Base-by-base conservation (phyloP, 306 rosid genomes). In the Trifolium subterraneum region DNA sequence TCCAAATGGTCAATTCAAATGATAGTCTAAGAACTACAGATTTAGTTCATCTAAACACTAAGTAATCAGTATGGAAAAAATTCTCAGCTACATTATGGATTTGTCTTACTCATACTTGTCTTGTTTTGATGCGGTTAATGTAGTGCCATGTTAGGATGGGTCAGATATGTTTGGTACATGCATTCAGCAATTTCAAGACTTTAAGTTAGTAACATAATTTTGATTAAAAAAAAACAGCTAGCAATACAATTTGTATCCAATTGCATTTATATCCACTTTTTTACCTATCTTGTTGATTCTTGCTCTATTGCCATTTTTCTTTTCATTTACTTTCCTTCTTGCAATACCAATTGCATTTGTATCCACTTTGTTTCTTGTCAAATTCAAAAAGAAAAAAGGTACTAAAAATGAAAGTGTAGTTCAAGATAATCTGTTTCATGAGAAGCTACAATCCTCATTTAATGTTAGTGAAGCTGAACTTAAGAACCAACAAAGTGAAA, bases 141-240 rank as follows among this genome's bases (percentile, higher is more conserved):
- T 35, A 64, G 70, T 81, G 80, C 33, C 85, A 79, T 74, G 83
- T 65, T 86, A 75, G 76, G 76, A 27, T 50, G 75, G 54, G 51
- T 62, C 82, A 72, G 76, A 74, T 69, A 62, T 66, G 83, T 75
- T 44, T 47, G 72, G 67, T 87, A 86, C 89, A 85, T 85, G 86
- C 81, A 75, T 68, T 81, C 16, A 77, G 51, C 42, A 89, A 76
- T 67, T 84, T 73, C 89, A 73, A 81, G 87, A 80, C 82, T 77
- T 75, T 74, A 77, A 77, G 15, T 69, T 68, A 47, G 70, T 81
- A 79, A 38, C 39, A 64, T 18, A 78, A 84, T 64, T 68, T 77
- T 81, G 80, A 63, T 79, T 80, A 64, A 69, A 73, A n/a, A n/a
- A n/a, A n/a, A 79, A 64, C 77, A 72, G 61, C 65, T 67, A 45